These are phyloP conservation scores for Ogataea parapolymorpha DNA, from an alignment of 805 yeast genomes.

Conservation along the genomic window DNA sequence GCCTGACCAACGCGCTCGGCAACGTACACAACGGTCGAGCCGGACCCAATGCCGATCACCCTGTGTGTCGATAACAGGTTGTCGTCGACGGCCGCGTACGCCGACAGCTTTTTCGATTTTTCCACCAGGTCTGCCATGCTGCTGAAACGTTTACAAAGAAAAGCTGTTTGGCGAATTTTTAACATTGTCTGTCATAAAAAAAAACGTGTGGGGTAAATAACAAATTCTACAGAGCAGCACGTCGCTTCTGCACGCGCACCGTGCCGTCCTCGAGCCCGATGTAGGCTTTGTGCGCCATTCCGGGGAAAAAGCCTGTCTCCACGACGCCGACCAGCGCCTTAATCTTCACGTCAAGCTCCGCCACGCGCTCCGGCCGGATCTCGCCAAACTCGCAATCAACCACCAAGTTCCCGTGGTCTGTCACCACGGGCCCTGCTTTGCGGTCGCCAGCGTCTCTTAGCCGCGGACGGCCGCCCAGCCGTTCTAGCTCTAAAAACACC, in stretches of 20 bases:
- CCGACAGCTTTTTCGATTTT: conserved; percentile 85
- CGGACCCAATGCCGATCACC: conserved; percentile 92
- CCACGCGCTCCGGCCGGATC: conserved; percentile 47
- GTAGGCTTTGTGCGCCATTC: conserved; percentile 74
- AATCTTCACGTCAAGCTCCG: conserved; percentile 55
- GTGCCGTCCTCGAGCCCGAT: conserved; percentile 83
- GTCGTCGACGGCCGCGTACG: conserved; percentile 89
- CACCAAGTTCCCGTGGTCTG: conserved; percentile 92
- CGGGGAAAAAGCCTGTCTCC: conserved; percentile 86
- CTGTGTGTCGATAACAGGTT: conserved; percentile 65
- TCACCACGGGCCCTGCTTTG: conserved; percentile 95
- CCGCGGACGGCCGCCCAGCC: conserved; percentile 60
- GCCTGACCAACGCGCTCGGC: conserved; percentile 89
- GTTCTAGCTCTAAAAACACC: conserved; percentile 57
- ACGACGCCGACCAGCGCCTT: conserved; percentile 87
- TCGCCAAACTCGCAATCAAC: conserved; percentile 91
- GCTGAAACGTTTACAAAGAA: conserved; percentile 2
- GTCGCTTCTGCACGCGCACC: conserved; percentile 7
- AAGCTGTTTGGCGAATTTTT: conserved; percentile 1
- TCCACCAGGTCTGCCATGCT: conserved; percentile 47
- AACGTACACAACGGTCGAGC: conserved; percentile 94
- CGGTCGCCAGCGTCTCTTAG: conserved; percentile 85
- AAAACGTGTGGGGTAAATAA: conserved; percentile 10
- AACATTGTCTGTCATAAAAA: conserved; percentile 11
- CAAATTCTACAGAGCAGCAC: neutral